Conservation (phyloP, 176 grass and related monocot genomes). For the Metroxylon sagu region DNA sequence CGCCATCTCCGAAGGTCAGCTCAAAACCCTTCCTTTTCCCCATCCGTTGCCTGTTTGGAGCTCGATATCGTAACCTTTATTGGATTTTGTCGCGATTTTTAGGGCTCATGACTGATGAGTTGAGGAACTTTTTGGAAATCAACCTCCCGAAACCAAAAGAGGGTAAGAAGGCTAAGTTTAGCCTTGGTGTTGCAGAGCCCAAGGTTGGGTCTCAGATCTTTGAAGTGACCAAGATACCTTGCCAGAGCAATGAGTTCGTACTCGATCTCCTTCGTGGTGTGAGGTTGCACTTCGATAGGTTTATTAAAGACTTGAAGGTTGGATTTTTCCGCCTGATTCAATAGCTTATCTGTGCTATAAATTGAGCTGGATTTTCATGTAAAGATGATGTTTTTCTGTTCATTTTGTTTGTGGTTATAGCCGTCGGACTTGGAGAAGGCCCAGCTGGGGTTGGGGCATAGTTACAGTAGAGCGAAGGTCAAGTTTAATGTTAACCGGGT, state of each 20-base stretch:
- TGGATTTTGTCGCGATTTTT: background rate
- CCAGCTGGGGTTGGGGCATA: constrained; percentile 56
- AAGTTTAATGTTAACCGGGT: constrained; percentile 90
- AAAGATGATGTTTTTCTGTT: background rate
- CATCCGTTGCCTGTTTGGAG: too few relatives aligned
- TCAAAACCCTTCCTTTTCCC: background rate
- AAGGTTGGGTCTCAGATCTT: constrained; percentile 86
- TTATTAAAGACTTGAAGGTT: constrained; percentile 84
- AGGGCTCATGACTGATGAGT: constrained; percentile 83
- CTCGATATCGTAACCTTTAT: too few relatives aligned
- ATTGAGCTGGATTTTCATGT: too few relatives aligned
- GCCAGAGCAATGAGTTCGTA: constrained; percentile 77
- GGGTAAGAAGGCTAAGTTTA: constrained; percentile 84
- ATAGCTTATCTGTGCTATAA: too few relatives aligned
- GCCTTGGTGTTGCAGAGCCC: constrained; percentile 62
- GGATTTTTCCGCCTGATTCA: background rate
- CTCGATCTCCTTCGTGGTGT: constrained; percentile 66
- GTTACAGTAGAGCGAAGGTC: constrained; percentile 78
- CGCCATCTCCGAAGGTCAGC: constrained; percentile 67
- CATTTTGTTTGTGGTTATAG: constrained; percentile 20
- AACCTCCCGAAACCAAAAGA: constrained; percentile 79
- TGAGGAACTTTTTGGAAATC: constrained; percentile 77
- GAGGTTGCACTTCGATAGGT: constrained; percentile 59
- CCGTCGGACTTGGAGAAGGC: constrained; percentile 56
- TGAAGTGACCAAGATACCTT: constrained; percentile 66